Evolutionary conservation across 2,329 filamentous ascomycete species (phyloP).

Genomic region (Diplocarpon mali): DNA sequence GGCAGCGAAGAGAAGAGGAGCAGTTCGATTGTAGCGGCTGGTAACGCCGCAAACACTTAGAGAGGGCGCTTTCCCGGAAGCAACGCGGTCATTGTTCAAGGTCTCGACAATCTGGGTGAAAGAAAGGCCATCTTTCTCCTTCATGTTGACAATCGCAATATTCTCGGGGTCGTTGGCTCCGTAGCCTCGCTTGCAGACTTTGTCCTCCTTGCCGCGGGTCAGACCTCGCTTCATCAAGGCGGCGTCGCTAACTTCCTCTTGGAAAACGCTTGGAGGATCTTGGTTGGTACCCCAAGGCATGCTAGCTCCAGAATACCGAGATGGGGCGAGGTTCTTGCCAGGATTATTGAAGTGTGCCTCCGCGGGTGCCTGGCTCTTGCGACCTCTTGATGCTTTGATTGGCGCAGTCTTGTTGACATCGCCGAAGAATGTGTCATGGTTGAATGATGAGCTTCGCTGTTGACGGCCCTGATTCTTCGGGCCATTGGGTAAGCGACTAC

Average conservation of each 20-base stretch:
- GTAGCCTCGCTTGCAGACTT: conserved; percentile 19
- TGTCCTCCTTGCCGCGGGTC: conserved; percentile 7
- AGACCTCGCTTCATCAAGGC: conserved; percentile 20
- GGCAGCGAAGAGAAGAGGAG: conserved; percentile 23
- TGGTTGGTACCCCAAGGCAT: conserved; percentile 14
- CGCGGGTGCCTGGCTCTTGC: not conserved
- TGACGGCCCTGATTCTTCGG: not conserved
- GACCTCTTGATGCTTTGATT: not conserved
- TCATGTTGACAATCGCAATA: conserved; percentile 24
- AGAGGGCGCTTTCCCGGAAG: conserved; percentile 11
- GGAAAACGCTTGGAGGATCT: conserved; percentile 10
- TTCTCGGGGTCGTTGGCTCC: conserved; percentile 27
- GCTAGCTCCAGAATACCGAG: conserved; percentile 17
- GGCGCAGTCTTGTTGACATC: not conserved
- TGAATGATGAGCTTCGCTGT: not conserved
- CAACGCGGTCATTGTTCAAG: conserved; percentile 18
- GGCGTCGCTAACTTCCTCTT: conserved; percentile 16
- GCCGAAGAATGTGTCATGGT: not conserved
- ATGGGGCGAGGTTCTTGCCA: conserved; percentile 4
- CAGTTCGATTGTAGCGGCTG: conserved; percentile 25
- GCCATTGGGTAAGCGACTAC: too few species aligned
- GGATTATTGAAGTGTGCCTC: conserved; percentile 1
- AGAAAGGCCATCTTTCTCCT: conserved; percentile 13
- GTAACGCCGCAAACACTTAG: conserved; percentile 19
- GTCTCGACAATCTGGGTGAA: conserved; percentile 18